Evolutionary conservation across 2,329 filamentous ascomycete species (phyloP).

Genomic region (Fusarium pseudonygamai): DNA sequence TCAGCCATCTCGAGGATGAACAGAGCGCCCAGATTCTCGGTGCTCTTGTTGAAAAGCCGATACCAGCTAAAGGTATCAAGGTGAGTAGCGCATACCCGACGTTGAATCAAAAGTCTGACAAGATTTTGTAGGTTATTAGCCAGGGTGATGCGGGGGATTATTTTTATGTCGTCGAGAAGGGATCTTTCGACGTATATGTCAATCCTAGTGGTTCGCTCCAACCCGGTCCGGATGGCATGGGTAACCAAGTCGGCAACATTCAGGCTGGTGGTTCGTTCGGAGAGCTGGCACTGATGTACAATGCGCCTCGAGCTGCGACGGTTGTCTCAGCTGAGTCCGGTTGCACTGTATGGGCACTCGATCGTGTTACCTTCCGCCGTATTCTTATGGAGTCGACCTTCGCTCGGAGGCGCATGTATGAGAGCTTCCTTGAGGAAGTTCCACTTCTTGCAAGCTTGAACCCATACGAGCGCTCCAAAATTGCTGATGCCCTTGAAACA

Average conservation of each 20-base stretch:
- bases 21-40: conserved; percentile 88
- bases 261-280: conserved; percentile 93
- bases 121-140: conserved; percentile 77
- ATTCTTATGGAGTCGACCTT: conserved; percentile 99
- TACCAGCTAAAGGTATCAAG: conserved; percentile 87
- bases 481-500: conserved; percentile 94
- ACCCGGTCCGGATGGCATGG: conserved; percentile 82
- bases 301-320: conserved; percentile 93
- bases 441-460: conserved; percentile 85
- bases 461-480: conserved; percentile 94
- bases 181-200: conserved; percentile 90
- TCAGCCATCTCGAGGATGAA: conserved; percentile 93
- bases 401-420: conserved; percentile 94
- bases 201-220: conserved; percentile 81
- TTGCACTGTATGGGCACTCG: conserved; percentile 91
- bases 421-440: conserved; percentile 95
- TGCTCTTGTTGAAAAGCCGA: conserved; percentile 92
- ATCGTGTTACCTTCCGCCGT: conserved; percentile 94
- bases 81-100: conserved; percentile 48
- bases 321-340: conserved; percentile 82
- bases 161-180: conserved; percentile 96
- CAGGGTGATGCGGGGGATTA: conserved; percentile 97
- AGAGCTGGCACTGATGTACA: conserved; percentile 98
- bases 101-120: conserved; percentile 37
- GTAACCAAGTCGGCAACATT: conserved; percentile 82